A percentile compares a stretch with the other conserved stretches of the same genome.
These are phyloP conservation scores for Trametes polyzona DNA, from an alignment of 1,284 basidiomycete species.

Conservation along the genomic window DNA sequence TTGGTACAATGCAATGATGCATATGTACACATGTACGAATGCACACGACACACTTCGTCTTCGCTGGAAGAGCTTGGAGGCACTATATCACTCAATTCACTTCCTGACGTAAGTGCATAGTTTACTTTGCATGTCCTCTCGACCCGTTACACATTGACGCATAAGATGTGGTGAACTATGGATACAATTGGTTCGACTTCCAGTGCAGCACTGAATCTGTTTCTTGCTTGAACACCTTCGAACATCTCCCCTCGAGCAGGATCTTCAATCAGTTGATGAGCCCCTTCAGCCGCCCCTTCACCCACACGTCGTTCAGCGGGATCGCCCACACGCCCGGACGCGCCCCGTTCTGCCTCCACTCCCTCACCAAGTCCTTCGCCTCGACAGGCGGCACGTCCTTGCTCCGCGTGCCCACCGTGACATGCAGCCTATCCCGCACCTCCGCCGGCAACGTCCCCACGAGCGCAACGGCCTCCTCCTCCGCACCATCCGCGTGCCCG, in stretches of 20 bases:
- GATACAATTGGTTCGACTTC: no score
- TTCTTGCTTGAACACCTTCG: neutral
- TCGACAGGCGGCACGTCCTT: constrained; percentile 69
- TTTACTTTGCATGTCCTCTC: no score
- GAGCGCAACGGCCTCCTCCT: constrained; percentile 52
- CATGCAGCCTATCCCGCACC: constrained; percentile 65
- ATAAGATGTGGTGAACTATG: no score
- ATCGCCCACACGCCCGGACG: constrained; percentile 37
- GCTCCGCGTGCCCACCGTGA: constrained; percentile 84
- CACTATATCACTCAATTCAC: no score
- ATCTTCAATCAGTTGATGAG: constrained; percentile 19
- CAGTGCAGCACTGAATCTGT: neutral
- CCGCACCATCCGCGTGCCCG: constrained; percentile 37
- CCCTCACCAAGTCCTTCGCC: constrained; percentile 64
- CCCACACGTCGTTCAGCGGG: constrained; percentile 39
- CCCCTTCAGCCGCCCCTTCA: constrained; percentile 49
- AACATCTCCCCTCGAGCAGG: neutral
- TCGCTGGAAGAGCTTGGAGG: no score
- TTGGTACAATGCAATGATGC: no score
- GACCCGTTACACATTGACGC: no score
- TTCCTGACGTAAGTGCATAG: no score
- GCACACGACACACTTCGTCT: no score
- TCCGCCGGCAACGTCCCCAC: constrained; percentile 52
- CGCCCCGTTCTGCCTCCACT: constrained; percentile 51
- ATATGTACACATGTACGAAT: no score